A percentile compares a stretch with the other conserved stretches of the same genome.
These are phyloP conservation scores for Phylloporus scabripes DNA, from an alignment of 768 basidiomycete genomes.

Conservation along the genomic window DNA sequence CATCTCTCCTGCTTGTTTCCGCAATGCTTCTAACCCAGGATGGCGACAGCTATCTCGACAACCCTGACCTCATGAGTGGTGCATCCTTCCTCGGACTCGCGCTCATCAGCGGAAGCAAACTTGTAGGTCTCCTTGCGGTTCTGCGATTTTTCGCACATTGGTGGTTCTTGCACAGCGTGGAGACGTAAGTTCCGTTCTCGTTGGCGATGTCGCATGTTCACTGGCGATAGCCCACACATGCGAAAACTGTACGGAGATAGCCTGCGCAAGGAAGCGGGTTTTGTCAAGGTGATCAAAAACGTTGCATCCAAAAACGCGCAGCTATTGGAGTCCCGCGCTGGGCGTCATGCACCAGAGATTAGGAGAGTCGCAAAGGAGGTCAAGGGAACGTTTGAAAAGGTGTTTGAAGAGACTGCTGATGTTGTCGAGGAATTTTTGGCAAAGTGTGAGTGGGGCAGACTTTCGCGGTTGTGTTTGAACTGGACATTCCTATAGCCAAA, in stretches of 20 bases:
- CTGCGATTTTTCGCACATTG: conserved; percentile 83
- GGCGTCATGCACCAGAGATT: conserved; percentile 79
- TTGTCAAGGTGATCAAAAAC: conserved; percentile 96
- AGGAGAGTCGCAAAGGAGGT: conserved; percentile 84
- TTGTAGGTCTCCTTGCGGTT: conserved; percentile 82
- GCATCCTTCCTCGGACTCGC: conserved; percentile 93
- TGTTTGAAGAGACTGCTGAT: conserved; percentile 90
- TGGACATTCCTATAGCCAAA: conserved; percentile 49
- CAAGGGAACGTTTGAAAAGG: conserved; percentile 91
- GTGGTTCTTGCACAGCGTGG: conserved; percentile 93
- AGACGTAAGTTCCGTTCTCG: conserved; percentile 58
- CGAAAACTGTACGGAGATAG: conserved; percentile 90
- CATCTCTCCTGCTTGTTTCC: neutral
- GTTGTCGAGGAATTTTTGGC: conserved; percentile 91
- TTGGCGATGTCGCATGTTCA: neutral
- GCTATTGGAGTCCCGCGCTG: conserved; percentile 68
- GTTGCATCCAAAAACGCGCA: conserved; percentile 82
- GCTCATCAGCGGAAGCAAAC: conserved; percentile 86
- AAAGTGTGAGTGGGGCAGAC: conserved; percentile 55
- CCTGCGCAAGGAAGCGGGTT: conserved; percentile 91
- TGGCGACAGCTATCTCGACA: conserved; percentile 71
- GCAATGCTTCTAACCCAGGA: neutral
- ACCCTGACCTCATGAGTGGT: conserved; percentile 94
- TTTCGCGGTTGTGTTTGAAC: neutral
- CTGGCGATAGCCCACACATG: conserved; percentile 85